phyloP scores from a whole-genome alignment of 352 stramenopile species.

The Globisporangium takayamanum region DNA sequence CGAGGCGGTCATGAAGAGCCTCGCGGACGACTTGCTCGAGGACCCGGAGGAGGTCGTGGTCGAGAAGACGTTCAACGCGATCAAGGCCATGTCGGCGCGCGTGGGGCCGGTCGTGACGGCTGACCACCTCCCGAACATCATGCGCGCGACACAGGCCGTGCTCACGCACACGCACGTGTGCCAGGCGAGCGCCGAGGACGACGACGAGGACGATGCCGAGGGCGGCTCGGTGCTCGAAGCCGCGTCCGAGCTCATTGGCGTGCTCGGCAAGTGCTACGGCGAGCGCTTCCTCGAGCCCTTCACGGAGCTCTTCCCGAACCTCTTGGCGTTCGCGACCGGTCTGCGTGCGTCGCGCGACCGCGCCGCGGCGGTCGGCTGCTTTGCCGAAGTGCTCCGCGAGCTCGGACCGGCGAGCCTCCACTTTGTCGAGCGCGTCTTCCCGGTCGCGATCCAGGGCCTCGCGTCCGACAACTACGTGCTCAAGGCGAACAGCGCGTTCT shows the following conservation, averaged over 20 bases:
- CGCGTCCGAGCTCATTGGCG: conserved; percentile 91
- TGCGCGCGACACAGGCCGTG: conserved; percentile 84
- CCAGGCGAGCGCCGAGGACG: conserved; percentile 85
- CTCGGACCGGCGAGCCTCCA: conserved; percentile 69
- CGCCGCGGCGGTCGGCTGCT: conserved; percentile 92
- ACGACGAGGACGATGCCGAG: conserved; percentile 90
- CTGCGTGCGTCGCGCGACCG: conserved; percentile 88
- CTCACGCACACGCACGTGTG: conserved; percentile 88
- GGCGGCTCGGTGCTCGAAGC: conserved; percentile 92
- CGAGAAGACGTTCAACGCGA: conserved; percentile 93
- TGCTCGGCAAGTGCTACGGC: conserved; percentile 92
- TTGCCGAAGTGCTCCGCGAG: conserved; percentile 93
- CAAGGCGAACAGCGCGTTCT: conserved; percentile 94
- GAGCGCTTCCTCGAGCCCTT: conserved; percentile 89
- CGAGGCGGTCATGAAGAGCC: conserved; percentile 70
- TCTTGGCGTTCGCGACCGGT: conserved; percentile 90
- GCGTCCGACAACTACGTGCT: conserved; percentile 90
- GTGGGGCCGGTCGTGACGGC: conserved; percentile 88
- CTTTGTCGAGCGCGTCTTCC: conserved; percentile 88
- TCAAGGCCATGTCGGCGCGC: conserved; percentile 94
- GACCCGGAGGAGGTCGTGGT: conserved; percentile 87
- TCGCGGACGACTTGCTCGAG: conserved; percentile 74
- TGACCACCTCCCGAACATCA: conserved; percentile 75
- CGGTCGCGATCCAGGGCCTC: conserved; percentile 87
- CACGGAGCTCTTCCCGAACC: conserved; percentile 84